Base-by-base conservation (phyloP, 2,329 filamentous ascomycete species). In the Aaosphaeria pasadenensis region DNA sequence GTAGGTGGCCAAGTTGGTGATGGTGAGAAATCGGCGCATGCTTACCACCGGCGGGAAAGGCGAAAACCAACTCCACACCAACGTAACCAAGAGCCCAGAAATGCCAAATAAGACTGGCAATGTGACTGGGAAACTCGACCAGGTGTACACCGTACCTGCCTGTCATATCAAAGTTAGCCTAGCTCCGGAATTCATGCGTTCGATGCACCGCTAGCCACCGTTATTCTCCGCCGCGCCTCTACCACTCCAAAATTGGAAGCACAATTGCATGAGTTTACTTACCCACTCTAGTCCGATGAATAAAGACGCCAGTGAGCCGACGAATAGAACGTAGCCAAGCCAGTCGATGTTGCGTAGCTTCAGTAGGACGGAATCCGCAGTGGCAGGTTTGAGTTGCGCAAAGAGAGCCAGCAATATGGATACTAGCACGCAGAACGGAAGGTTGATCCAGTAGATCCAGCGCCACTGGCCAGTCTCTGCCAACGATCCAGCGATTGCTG, bases 261-360 rank as follows among this genome's bases (percentile, higher is more conserved):
- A 30, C 33, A 11, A 39, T 24, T 45, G 35, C 32, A n/a, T 24
- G 17, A 31, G 43, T 33, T 30, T 7, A 57, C 51, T 53, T 54
- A 63, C 49, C 72, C 77, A 83, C 11, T 79, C 83, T 13, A 85
- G 56, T 0, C 80, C 79, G 39, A 84, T 78, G 39, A 85, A 64
- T 50, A 84, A 74, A 6, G 75, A 76, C 0, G 80, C 79, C 30
- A 76, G 69, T 35, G 77, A 77, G 5, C 70, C 76, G n/a, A 81
- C 72, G 56, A 87, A 85, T 4, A 87, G 54, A 1, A 77, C 46
- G 1, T 77, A 76, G 0, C 85, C 84, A 30, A 80, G 43, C 75
- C 80, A 86, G 58, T 87, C 84, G 32, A 87, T 76, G 9, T 73
- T 71, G 31, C 62, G 66, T 1, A 81, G 60, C 49, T 81, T 80